phyloP scores from a whole-genome alignment of 2,329 filamentous ascomycete species.

The Colletotrichum destructivum region DNA sequence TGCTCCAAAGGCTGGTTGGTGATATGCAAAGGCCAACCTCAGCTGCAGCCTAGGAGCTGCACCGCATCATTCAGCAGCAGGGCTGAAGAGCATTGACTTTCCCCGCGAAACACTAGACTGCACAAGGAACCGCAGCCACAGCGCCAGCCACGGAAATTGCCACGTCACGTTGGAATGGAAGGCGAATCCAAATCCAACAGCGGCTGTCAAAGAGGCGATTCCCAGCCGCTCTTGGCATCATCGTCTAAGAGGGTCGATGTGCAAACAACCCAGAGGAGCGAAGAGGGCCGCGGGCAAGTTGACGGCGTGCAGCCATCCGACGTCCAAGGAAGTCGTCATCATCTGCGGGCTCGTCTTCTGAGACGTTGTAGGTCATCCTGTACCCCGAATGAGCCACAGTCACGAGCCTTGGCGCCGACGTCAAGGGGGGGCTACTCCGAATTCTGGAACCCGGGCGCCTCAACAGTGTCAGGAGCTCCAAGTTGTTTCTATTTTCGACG shows the following conservation, averaged over 20 bases:
- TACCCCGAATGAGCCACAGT: constrained; percentile 28
- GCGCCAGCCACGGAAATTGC: constrained; percentile 13
- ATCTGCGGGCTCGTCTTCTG: constrained; percentile 1
- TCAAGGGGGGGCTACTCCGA: not conserved
- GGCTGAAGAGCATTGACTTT: constrained; percentile 5
- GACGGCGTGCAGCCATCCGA: not conserved
- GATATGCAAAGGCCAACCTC: not conserved
- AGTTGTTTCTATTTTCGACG: not conserved
- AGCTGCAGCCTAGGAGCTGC: constrained; percentile 4
- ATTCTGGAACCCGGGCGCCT: not conserved
- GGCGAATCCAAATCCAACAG: not conserved
- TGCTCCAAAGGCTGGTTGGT: constrained; percentile 4
- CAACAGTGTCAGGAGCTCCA: not conserved
- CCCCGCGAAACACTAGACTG: not conserved
- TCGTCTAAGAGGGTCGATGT: too few relatives aligned
- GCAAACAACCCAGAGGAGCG: not conserved
- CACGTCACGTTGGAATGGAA: constrained; percentile 5
- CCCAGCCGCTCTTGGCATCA: not conserved
- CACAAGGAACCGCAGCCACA: not conserved
- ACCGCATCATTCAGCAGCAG: not conserved
- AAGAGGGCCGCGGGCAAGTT: not conserved
- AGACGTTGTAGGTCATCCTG: constrained; percentile 13
- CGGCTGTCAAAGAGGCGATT: too few relatives aligned
- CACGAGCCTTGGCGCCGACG: constrained; percentile 18
- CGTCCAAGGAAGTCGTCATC: not conserved